These are phyloP conservation scores for Lycium barbarum DNA, from an alignment of 257 asterid species.

Conservation along the genomic window DNA sequence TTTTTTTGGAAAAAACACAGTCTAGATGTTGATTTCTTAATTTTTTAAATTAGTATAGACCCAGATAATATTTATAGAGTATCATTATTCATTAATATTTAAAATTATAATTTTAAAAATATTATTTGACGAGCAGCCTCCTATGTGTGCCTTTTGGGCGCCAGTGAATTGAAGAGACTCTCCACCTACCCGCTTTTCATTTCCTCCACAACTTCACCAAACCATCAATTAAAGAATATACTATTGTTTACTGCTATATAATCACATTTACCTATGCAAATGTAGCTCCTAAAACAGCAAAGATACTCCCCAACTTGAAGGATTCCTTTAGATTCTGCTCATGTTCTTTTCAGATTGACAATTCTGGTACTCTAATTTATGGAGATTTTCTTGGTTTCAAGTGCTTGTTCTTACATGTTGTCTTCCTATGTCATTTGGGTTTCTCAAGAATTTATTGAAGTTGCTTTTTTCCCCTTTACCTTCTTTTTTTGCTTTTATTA, in stretches of 20 bases:
- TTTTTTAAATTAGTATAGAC: no score
- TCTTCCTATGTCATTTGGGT: neutral
- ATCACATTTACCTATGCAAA: neutral
- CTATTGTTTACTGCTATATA: neutral
- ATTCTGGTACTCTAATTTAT: neutral
- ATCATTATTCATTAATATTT: no score
- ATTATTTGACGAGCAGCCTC: no score
- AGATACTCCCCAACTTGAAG: neutral
- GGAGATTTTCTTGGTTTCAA: neutral
- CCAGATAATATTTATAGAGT: no score
- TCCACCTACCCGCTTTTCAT: constrained; percentile 2
- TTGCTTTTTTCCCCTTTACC: neutral
- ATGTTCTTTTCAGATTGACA: neutral
- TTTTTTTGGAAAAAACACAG: no score
- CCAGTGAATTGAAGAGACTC: neutral
- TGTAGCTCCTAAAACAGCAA: neutral
- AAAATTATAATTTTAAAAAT: no score
- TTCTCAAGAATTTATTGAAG: neutral
- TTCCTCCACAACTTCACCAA: constrained; percentile 11
- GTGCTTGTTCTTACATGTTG: neutral
- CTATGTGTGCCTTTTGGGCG: neutral
- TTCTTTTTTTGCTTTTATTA: neutral
- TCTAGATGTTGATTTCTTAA: no score
- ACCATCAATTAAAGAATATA: neutral
- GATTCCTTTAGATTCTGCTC: constrained; percentile 17